phyloP scores from a whole-genome alignment of 495 filamentous ascomycete genomes.

The Talaromyces liani region DNA sequence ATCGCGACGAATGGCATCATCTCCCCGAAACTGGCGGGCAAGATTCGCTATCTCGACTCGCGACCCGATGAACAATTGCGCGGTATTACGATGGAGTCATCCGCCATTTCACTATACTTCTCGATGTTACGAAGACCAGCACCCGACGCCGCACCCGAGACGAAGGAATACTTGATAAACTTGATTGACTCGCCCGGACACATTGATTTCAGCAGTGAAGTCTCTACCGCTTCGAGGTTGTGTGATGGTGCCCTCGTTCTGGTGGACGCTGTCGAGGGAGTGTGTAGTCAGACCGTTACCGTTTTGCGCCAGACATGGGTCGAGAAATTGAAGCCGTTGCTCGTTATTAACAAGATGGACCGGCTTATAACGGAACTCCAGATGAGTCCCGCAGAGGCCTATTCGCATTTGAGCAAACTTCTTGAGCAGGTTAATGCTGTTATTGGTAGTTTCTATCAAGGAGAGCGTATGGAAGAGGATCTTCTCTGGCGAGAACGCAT shows the following conservation, averaged over 20 bases:
- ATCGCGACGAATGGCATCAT: slow-evolving; percentile 99
- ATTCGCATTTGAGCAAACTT: slow-evolving; percentile 79
- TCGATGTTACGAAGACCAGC: slow-evolving; percentile 69
- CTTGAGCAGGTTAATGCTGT: slow-evolving; percentile 96
- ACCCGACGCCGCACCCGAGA: slow-evolving; percentile 59
- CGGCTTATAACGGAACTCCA: slow-evolving; percentile 86
- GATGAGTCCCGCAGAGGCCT: slow-evolving; percentile 85
- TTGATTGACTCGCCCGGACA: slow-evolving; percentile 97
- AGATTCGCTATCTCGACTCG: slow-evolving; percentile 96
- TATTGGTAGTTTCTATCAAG: slow-evolving; percentile 94
- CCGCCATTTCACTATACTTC: slow-evolving; percentile 94
- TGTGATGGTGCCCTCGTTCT: slow-evolving; percentile 93
- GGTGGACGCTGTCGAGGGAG: slow-evolving; percentile 97
- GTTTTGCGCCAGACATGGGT: slow-evolving; percentile 93
- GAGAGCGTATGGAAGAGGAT: slow-evolving; percentile 98
- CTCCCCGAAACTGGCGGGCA: slow-evolving; percentile 91
- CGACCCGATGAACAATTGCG: slow-evolving; percentile 93
- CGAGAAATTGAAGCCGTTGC: slow-evolving; percentile 87
- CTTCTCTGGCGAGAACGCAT: slow-evolving; percentile 91
- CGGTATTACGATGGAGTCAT: slow-evolving; percentile 99
- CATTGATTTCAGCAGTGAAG: slow-evolving; percentile 98
- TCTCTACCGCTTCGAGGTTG: slow-evolving; percentile 88
- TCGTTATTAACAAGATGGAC: slow-evolving; percentile 99
- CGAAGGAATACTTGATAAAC: slow-evolving; percentile 92
- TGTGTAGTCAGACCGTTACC: slow-evolving; percentile 97